A percentile compares a stretch with the other conserved stretches of the same genome.
Evolutionary conservation across 2,329 filamentous ascomycete species (phyloP).

Genomic region (Claviceps sorghi): DNA sequence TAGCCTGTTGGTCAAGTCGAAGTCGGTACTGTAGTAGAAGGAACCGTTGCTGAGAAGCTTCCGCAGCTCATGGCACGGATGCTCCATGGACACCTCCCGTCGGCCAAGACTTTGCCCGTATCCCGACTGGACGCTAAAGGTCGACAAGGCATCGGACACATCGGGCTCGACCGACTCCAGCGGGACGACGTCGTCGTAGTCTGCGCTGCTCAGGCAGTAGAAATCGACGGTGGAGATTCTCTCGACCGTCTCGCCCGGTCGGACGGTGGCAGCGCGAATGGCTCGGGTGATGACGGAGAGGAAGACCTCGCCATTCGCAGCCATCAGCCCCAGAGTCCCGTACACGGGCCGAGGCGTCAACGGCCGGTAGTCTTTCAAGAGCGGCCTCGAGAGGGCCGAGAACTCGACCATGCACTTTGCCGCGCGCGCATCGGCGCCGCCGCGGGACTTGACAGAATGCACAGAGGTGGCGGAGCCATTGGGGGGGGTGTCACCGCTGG

Average conservation of each 20-base stretch:
- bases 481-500: constrained; percentile 37
- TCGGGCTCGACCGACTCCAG: constrained; percentile 38
- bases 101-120: constrained; percentile 37
- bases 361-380: constrained; percentile 63
- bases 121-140: constrained; percentile 29
- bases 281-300: constrained; percentile 77
- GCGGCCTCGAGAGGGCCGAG: constrained; percentile 43
- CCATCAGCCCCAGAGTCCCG: constrained; percentile 79
- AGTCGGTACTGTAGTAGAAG: constrained; percentile 98
- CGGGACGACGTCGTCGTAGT: constrained; percentile 65
- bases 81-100: constrained; percentile 59
- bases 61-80: constrained; percentile 79
- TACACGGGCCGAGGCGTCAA: constrained; percentile 61
- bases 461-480: constrained; percentile 46
- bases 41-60: constrained; percentile 86
- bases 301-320: constrained; percentile 73
- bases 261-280: constrained; percentile 62
- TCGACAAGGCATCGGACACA: constrained; percentile 29
- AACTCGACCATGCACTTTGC: constrained; percentile 83
- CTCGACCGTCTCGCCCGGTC: constrained; percentile 79
- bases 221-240: constrained; percentile 80
- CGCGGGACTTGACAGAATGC: constrained; percentile 29
- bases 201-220: constrained; percentile 74
- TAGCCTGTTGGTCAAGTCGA: constrained; percentile 84
- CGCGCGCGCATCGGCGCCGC: constrained; percentile 28